These are phyloP conservation scores for Ceratocystis colombiana DNA, from an alignment of 2,329 filamentous ascomycete genomes.

Conservation along the genomic window DNA sequence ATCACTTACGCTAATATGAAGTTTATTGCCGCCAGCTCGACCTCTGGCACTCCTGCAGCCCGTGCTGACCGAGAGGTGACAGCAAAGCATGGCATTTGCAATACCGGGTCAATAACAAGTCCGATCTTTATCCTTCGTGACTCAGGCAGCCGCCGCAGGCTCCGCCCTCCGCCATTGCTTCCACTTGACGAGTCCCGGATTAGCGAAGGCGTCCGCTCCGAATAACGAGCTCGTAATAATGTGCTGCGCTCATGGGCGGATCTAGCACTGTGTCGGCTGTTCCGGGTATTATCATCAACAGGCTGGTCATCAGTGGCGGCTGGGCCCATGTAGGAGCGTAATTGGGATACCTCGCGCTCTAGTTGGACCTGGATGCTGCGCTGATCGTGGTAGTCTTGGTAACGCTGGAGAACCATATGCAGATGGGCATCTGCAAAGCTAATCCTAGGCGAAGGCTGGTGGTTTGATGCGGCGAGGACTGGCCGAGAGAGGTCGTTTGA, in stretches of 20 bases:
- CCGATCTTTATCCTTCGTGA: conserved; percentile 14
- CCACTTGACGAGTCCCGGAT: conserved; percentile 11
- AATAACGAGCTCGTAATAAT: conserved; percentile 12
- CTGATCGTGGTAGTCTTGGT: conserved; percentile 23
- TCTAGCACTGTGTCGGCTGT: background rate
- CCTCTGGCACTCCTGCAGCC: conserved; percentile 17
- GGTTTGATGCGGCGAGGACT: background rate
- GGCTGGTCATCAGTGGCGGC: background rate
- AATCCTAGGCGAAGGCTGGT: background rate
- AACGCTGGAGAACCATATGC: conserved; percentile 21
- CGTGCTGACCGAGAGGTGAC: conserved; percentile 15
- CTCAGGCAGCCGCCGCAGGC: conserved; percentile 5
- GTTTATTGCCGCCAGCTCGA: conserved; percentile 21
- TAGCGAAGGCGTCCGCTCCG: conserved; percentile 18
- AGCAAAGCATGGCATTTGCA: conserved; percentile 22
- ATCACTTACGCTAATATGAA: conserved; percentile 25
- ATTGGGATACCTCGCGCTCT: conserved; percentile 18
- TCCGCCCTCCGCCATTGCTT: conserved; percentile 1
- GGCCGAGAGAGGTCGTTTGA: conserved; percentile 7
- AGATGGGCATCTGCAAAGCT: conserved; percentile 16
- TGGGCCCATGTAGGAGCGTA: conserved; percentile 12
- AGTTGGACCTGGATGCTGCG: conserved; percentile 12
- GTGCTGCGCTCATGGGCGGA: conserved; percentile 9
- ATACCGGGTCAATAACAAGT: conserved; percentile 18
- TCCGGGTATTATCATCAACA: background rate